Base-by-base conservation (phyloP, 805 yeast genomes). In the Crinitomyces ghanaensis region DNA sequence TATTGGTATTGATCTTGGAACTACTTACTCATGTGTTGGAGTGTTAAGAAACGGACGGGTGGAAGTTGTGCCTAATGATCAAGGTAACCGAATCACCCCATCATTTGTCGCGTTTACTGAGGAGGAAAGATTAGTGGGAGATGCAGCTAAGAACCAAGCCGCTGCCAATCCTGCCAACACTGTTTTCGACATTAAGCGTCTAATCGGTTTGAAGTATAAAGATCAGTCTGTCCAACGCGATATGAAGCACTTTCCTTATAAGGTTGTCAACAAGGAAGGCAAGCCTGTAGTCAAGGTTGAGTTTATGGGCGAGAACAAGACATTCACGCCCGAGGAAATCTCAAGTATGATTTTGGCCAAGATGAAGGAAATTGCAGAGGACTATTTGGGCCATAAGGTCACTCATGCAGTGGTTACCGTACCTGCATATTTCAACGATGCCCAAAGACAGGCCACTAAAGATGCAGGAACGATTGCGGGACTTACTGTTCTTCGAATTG, bases 1-100 rank as follows among this genome's bases (percentile, higher is more conserved):
- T 30, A 81, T 82, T 47, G 93, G 97, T 64, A 88, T 88, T 55
- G 97, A 88, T 68, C 72, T 88, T 65, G 98, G 98, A 59, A 86
- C 96, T 41, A 86, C 96, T 2, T 86, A 86, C 65, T 85, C 95
- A 2, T 86, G 96, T 75, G 96, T 86, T 37, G 96, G 95, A 48
- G 84, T 73, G 30, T 73, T 74, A 79, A 72, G 71, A 51, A 73
- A 76, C 48, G 93, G 86, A 52, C 71, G 85, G 53, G 94, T 88
- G 33, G 96, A 85, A 56, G 85, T 85, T 49, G 68, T 85, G 44
- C 94, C 95, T 44, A 85, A 85, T 55, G 95, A 85, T 62, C 96
- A 85, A 66, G 96, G 96, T 67, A 83, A 84, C 66, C 80, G 96
- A 70, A 85, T 86, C 50, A 85, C 96, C 13, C 96, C 96, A 18